These are phyloP conservation scores for Paecilomyces variotii DNA, from an alignment of 2,329 filamentous ascomycete species.

Conservation along the genomic window DNA sequence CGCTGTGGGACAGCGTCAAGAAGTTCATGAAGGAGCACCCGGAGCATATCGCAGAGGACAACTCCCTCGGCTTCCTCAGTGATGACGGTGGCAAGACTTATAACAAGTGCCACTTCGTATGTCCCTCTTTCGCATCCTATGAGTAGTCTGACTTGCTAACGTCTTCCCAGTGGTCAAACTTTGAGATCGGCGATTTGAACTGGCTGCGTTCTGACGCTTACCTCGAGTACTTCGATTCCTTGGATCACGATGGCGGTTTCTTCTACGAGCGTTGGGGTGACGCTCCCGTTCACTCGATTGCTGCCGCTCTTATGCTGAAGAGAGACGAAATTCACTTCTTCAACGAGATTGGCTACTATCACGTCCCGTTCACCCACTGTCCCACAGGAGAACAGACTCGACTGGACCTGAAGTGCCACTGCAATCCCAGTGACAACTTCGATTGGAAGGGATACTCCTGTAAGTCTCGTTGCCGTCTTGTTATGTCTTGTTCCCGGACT, in stretches of 20 bases:
- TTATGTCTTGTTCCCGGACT: conserved; percentile 26
- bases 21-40: conserved; percentile 88
- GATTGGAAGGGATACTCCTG: conserved; percentile 99
- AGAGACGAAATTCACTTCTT: conserved; percentile 98
- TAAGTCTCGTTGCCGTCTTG: conserved; percentile 43
- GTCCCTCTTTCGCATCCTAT: conserved; percentile 26
- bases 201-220: conserved; percentile 90
- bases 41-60: conserved; percentile 74
- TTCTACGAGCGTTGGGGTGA: conserved; percentile 99
- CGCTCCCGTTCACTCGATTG: conserved; percentile 96
- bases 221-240: conserved; percentile 77
- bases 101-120: conserved; percentile 94
- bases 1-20: conserved; percentile 90
- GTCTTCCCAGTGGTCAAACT: conserved; percentile 80
- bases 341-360: conserved; percentile 97
- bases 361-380: conserved; percentile 96
- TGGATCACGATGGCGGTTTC: conserved; percentile 90
- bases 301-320: conserved; percentile 73
- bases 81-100: conserved; percentile 87
- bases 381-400: conserved; percentile 81
- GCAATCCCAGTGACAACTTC: conserved; percentile 94
- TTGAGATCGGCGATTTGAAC: conserved; percentile 87
- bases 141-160: background rate
- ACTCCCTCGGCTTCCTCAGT: conserved; percentile 85
- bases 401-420: conserved; percentile 81